These are phyloP conservation scores for Pyrus bretschneideri DNA, from an alignment of 306 rosid species.

Conservation along the genomic window DNA sequence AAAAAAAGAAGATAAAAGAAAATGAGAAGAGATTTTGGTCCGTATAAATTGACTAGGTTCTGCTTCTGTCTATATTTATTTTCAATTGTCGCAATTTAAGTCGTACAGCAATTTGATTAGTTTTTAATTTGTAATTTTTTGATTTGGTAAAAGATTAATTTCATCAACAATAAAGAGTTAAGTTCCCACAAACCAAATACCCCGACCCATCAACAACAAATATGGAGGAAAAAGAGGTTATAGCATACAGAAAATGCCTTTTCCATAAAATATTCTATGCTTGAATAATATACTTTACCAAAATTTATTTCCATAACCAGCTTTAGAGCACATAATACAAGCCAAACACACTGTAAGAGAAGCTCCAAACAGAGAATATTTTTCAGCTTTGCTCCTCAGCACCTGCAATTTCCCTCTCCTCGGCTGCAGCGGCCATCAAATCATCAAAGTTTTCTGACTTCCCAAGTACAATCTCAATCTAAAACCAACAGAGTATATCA, in stretches of 20 bases:
- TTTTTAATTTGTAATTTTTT: no score
- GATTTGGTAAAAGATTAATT: no score
- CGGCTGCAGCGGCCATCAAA: conserved; percentile 46
- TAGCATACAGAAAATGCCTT: neutral
- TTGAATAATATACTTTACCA: neutral
- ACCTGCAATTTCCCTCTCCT: conserved; percentile 26
- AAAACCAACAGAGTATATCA: neutral
- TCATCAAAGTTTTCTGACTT: conserved; percentile 39
- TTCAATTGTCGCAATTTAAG: no score
- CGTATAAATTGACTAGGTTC: no score
- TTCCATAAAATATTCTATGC: neutral
- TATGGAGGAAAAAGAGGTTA: neutral
- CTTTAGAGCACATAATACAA: neutral
- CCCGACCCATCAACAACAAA: neutral
- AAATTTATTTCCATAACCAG: neutral
- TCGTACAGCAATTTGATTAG: no score
- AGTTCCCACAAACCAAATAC: neutral
- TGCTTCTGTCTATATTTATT: no score
- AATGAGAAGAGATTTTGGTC: no score
- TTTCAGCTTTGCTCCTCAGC: conserved; percentile 22
- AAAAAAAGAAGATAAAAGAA: no score
- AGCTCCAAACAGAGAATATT: neutral
- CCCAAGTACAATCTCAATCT: conserved; percentile 41
- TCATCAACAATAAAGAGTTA: no score
- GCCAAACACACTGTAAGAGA: neutral